phyloP scores from a whole-genome alignment of 768 basidiomycete species.

The Calocera viscosa region DNA sequence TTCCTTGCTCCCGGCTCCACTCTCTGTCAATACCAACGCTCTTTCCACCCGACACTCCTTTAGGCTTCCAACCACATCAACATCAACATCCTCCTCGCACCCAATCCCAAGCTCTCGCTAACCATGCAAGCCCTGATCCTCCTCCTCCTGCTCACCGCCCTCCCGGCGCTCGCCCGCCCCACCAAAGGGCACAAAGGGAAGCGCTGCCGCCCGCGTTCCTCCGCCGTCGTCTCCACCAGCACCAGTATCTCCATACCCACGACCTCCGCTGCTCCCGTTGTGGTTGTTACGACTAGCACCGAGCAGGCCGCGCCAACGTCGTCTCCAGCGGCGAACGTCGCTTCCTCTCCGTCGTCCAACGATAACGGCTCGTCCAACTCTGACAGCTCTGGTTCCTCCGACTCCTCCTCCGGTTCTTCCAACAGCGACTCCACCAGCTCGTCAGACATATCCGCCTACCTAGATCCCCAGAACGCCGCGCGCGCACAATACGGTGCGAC shows the following conservation, averaged over 20 bases:
- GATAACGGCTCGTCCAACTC: not conserved
- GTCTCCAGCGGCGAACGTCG: not conserved
- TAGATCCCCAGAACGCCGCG: slow-evolving; percentile 38
- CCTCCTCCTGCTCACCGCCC: not conserved
- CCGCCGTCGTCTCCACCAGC: not conserved
- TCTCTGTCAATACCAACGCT: not conserved
- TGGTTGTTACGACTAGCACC: too few relatives aligned
- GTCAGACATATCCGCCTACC: slow-evolving; percentile 22
- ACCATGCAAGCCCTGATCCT: not conserved
- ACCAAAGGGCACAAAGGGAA: not conserved
- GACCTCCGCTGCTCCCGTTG: too few relatives aligned
- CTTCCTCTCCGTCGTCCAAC: not conserved
- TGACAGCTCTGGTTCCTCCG: not conserved
- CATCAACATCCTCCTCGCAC: not conserved
- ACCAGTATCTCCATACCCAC: too few relatives aligned
- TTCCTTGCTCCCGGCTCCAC: not conserved
- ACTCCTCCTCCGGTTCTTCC: not conserved
- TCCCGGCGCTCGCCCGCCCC: not conserved
- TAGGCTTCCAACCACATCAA: not conserved
- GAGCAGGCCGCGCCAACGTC: too few relatives aligned
- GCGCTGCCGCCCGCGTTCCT: not conserved
- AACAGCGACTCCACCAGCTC: not conserved
- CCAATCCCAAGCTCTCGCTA: not conserved
- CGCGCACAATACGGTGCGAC: slow-evolving; percentile 35
- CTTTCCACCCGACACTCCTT: not conserved